Conservation (phyloP, 305 asterid species). For the Fraxinus paxiana region DNA sequence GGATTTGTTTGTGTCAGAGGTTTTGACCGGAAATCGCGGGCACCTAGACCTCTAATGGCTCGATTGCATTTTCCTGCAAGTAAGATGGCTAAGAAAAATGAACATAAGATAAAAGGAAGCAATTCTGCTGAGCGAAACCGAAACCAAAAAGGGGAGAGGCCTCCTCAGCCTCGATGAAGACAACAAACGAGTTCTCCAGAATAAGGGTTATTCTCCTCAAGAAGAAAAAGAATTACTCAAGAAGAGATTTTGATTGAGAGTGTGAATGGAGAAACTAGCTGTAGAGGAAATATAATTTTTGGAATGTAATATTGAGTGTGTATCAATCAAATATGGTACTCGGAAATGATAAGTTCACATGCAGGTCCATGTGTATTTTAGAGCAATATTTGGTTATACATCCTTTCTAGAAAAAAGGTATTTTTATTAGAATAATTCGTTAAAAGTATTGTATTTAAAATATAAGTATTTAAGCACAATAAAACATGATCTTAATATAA, state of each 20-base stretch:
- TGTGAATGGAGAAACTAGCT: not conserved
- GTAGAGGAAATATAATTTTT: not conserved
- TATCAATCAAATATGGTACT: not conserved
- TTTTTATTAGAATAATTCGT: no score
- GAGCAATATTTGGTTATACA: not conserved
- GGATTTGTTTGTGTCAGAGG: slow-evolving; percentile 95
- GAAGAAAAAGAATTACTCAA: slow-evolving; percentile 12
- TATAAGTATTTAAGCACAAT: not conserved
- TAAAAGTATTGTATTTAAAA: not conserved
- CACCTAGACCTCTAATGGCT: slow-evolving; percentile 70
- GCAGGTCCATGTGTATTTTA: not conserved
- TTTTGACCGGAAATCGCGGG: slow-evolving; percentile 56
- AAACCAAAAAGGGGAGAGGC: slow-evolving; percentile 20
- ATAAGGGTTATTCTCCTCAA: not conserved
- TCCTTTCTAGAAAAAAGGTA: not conserved
- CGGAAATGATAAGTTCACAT: not conserved
- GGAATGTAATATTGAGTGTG: not conserved
- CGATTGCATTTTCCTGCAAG: slow-evolving; percentile 74
- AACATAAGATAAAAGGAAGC: slow-evolving; percentile 25
- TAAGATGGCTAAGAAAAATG: slow-evolving; percentile 41
- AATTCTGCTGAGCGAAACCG: not conserved
- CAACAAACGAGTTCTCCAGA: slow-evolving; percentile 24
- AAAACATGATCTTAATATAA: not conserved
- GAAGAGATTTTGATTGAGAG: slow-evolving; percentile 9
- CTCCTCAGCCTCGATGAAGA: slow-evolving; percentile 11